These are phyloP conservation scores for Amanita phalloides DNA, from an alignment of 768 basidiomycete genomes.

Conservation along the genomic window DNA sequence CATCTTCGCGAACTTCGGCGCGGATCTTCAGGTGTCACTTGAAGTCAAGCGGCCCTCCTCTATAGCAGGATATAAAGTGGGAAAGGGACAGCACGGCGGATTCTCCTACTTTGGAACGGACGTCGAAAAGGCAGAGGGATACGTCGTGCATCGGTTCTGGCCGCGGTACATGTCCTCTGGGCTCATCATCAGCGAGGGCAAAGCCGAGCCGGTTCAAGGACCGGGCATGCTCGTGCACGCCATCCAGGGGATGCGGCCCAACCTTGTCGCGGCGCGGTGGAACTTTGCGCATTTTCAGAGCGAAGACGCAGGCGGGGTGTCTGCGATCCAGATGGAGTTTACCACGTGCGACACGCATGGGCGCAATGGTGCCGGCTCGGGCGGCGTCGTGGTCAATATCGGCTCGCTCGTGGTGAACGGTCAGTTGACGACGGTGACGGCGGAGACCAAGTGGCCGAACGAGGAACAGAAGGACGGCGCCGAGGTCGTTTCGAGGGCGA, in stretches of 20 bases:
- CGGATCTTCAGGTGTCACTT: conserved; percentile 73
- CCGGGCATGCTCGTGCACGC: conserved; percentile 88
- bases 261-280: conserved; percentile 88
- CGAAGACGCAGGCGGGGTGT: conserved; percentile 56
- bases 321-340: conserved; percentile 94
- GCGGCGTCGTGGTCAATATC: conserved; percentile 75
- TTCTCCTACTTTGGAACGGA: conserved; percentile 80
- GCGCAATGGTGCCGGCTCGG: conserved; percentile 67
- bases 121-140: conserved; percentile 60
- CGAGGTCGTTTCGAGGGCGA: conserved; percentile 50
- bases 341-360: conserved; percentile 77
- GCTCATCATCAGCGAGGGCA: conserved; percentile 54
- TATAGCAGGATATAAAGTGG: conserved; percentile 87
- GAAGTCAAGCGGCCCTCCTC: conserved; percentile 56
- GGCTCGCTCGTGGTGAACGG: conserved; percentile 77
- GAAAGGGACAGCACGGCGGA: conserved; percentile 80
- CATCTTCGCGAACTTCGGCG: conserved; percentile 68
- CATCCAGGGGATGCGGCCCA: conserved; percentile 97
- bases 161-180: conserved; percentile 58
- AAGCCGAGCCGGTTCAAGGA: conserved; percentile 45
- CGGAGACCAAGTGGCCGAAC: conserved; percentile 69
- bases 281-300: conserved; percentile 94
- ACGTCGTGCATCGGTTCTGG: conserved; percentile 90
- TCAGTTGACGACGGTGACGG: conserved; percentile 67
- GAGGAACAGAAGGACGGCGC: conserved; percentile 36